Evolutionary conservation across 495 filamentous ascomycete genomes (phyloP).

Genomic region (Haplographium delicatum): DNA sequence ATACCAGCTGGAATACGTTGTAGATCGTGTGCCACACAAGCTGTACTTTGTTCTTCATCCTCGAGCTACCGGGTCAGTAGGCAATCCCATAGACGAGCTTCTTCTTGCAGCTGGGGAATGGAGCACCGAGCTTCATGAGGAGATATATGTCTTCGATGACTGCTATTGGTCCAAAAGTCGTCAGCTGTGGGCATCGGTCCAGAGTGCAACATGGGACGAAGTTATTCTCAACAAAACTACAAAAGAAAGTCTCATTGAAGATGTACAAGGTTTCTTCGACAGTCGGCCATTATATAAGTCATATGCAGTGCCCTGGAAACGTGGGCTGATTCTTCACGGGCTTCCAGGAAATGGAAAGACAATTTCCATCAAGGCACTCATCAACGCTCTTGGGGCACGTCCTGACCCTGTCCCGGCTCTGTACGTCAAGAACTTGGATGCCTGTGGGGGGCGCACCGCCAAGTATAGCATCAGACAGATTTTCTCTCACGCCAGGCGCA

Average conservation of each 20-base stretch:
- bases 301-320: slow-evolving; percentile 60
- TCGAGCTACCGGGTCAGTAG: not conserved
- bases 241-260: slow-evolving; percentile 52
- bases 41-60: not conserved
- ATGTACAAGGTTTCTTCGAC: slow-evolving; percentile 56
- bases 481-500: slow-evolving; percentile 38
- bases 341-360: slow-evolving; percentile 63
- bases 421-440: slow-evolving; percentile 45
- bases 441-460: slow-evolving; percentile 17
- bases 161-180: slow-evolving; percentile 52
- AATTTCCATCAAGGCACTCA: slow-evolving; percentile 58
- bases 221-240: slow-evolving; percentile 56
- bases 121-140: slow-evolving; percentile 46
- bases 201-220: slow-evolving; percentile 49
- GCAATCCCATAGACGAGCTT: slow-evolving; percentile 1
- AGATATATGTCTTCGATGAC: slow-evolving; percentile 59
- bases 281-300: slow-evolving; percentile 43
- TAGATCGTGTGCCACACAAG: not conserved
- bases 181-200: slow-evolving; percentile 50
- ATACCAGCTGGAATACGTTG: not conserved
- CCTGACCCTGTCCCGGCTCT: slow-evolving; percentile 36
- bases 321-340: slow-evolving; percentile 52
- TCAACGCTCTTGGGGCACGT: slow-evolving; percentile 43
- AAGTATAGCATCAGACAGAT: not conserved
- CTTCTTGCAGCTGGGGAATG: slow-evolving; percentile 27